A percentile compares a stretch with the other conserved stretches of the same genome.
These are phyloP conservation scores for Alternaria angustiovoidea DNA, from an alignment of 2,329 filamentous ascomycete genomes.

Conservation along the genomic window DNA sequence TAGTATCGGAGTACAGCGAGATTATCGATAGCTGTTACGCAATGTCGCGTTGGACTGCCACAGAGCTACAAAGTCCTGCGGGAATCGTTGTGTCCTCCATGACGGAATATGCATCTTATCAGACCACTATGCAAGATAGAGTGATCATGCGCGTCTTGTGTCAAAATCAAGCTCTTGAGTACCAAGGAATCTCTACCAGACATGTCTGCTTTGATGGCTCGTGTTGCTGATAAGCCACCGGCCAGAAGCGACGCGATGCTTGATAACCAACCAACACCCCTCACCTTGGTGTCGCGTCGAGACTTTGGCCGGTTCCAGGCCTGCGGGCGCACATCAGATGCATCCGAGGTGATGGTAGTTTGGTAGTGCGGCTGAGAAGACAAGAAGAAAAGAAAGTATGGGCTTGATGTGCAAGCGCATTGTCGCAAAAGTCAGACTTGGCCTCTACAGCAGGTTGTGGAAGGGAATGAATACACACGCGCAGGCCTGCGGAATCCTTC, in stretches of 20 bases:
- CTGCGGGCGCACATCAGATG: background rate
- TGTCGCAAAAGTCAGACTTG: background rate
- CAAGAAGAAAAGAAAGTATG: background rate
- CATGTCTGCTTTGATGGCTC: background rate
- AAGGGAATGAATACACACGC: too few species aligned
- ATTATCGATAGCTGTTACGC: background rate
- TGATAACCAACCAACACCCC: constrained; percentile 7
- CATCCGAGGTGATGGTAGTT: background rate
- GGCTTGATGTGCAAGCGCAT: background rate
- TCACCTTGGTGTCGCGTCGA: constrained; percentile 1
- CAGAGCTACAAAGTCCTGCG: constrained; percentile 17
- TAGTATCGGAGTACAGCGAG: background rate
- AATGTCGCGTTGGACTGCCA: background rate
- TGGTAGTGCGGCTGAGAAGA: background rate
- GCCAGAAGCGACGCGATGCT: constrained; percentile 1
- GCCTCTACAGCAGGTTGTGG: too few species aligned
- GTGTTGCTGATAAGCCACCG: background rate
- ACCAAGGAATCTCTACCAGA: constrained; percentile 8
- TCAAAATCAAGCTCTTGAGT: constrained; percentile 7
- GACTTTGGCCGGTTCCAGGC: background rate
- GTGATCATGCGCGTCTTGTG: constrained; percentile 15
- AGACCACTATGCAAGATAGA: constrained; percentile 7
- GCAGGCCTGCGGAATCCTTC: too few species aligned
- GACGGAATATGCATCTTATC: constrained; percentile 1
- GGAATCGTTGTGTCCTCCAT: constrained; percentile 8